Evolutionary conservation across 345 rosid species (phyloP).

Genomic region (Odontarrhena argentea): DNA sequence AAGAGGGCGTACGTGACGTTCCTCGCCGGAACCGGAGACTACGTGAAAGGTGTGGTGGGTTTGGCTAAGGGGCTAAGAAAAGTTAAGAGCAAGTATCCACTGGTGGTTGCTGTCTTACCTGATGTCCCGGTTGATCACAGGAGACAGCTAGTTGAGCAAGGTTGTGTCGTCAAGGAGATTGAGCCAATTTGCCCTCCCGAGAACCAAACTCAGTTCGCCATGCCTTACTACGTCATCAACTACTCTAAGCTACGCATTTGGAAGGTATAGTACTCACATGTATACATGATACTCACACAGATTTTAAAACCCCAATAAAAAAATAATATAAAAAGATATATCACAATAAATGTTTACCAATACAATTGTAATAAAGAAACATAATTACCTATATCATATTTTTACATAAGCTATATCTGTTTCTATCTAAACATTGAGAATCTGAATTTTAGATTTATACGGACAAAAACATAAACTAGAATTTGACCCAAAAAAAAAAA

Average conservation of each 20-base stretch:
- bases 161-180: slow-evolving; percentile 60
- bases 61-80: slow-evolving; percentile 71
- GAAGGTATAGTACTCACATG: slow-evolving; percentile 46
- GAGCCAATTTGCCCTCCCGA: slow-evolving; percentile 63
- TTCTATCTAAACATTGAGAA: neutral
- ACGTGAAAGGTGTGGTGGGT: slow-evolving; percentile 72
- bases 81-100: slow-evolving; percentile 55
- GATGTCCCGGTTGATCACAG: slow-evolving; percentile 72
- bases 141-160: slow-evolving; percentile 52
- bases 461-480: no score
- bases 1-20: slow-evolving; percentile 58
- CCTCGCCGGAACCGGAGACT: slow-evolving; percentile 73
- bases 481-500: no score
- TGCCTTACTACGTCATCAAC: slow-evolving; percentile 79
- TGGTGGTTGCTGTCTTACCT: slow-evolving; percentile 65
- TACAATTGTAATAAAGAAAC: no score
- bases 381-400: no score
- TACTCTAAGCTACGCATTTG: slow-evolving; percentile 81
- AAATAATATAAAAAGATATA: no score
- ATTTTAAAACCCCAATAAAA: no score
- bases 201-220: slow-evolving; percentile 72
- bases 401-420: no score
- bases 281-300: neutral
- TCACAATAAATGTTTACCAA: no score
- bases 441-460: neutral